Base-by-base conservation (phyloP, 2,329 filamentous ascomycete species). In the Pyrenophora teres region DNA sequence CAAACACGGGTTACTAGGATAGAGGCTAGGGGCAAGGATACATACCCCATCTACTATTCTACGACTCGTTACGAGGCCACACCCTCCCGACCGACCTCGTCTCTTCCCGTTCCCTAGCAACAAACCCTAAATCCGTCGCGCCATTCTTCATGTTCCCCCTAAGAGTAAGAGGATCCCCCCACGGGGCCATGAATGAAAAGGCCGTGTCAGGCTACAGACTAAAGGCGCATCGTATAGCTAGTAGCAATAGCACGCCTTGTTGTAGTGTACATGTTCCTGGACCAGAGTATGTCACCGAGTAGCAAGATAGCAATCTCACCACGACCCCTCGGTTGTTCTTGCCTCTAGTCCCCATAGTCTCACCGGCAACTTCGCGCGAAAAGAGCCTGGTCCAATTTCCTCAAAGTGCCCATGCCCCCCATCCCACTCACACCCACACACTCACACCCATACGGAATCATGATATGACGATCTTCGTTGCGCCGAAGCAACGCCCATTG, bases 21-120 rank as follows among this genome's bases (percentile, higher is more conserved):
- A 12, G 27, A 30, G 27, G 27, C 27, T 30, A 30, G 27, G 12
- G 19, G 44, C 38, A 30, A 21, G 49, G 49, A 39, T 15, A 15
- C 15, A 15, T 47, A 36, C 44, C 49, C 39, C 31, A 10, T 21
- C 19, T 23, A 36, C 16, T 41, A 51, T 27, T 36, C 43, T 46
- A 46, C 43, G 49, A 47, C 49, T 51, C 49, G 49, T 47, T 41
- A 47, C 49, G 49, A 52, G 49, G 49, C 49, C 47, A 44, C 46
- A 39, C 44, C 47, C 44, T 30, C 9, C 27, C 27, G 3, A 3
- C 27, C 27, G 12, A 7, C 9, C 49, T 52, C 49, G 49, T 52
- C 36, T 52, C n/a, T 52, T 52, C 49, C 49, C 49, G 49, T 36
- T 21, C 45, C 38, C 35, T 52, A 52, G 39, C 7, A 38, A 15